phyloP scores from a whole-genome alignment of 495 filamentous ascomycete genomes.

The Neurospora intermedia region DNA sequence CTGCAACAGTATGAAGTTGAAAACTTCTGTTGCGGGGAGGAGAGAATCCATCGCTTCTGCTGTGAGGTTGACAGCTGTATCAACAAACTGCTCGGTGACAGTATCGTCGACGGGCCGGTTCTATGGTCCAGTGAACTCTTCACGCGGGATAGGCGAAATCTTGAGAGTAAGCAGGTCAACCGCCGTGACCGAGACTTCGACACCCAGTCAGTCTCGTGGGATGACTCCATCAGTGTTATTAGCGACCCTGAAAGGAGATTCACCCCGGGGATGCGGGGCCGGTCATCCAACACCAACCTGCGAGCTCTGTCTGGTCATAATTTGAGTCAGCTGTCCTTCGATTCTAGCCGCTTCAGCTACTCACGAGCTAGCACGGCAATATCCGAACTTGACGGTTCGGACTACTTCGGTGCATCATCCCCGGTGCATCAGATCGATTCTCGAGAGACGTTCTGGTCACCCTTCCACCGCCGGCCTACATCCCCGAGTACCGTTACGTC shows the following conservation, averaged over 20 bases:
- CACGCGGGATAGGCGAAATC: constrained; percentile 61
- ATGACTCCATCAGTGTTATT: constrained; percentile 44
- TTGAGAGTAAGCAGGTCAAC: constrained; percentile 46
- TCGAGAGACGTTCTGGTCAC: constrained; percentile 79
- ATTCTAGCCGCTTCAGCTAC: constrained; percentile 49
- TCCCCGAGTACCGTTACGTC: constrained; percentile 47
- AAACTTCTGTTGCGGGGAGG: constrained; percentile 93
- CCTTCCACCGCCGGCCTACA: constrained; percentile 55
- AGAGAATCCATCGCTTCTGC: constrained; percentile 89
- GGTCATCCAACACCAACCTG: constrained; percentile 29
- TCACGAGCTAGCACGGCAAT: constrained; percentile 44
- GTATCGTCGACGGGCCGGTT: constrained; percentile 76
- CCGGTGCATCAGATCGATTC: constrained; percentile 68
- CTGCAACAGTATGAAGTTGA: constrained; percentile 70
- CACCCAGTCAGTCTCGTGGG: constrained; percentile 31
- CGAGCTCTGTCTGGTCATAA: constrained; percentile 45
- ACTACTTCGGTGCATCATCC: constrained; percentile 56
- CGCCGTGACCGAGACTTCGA: constrained; percentile 25
- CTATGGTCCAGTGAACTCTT: constrained; percentile 90
- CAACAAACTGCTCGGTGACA: constrained; percentile 77
- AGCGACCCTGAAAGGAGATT: constrained; percentile 40
- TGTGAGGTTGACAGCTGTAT: constrained; percentile 83
- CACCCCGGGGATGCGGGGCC: neutral
- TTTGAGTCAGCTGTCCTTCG: constrained; percentile 53
- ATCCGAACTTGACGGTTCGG: constrained; percentile 58